Conservation (phyloP, 257 asterid species). For the Phtheirospermum japonicum region DNA sequence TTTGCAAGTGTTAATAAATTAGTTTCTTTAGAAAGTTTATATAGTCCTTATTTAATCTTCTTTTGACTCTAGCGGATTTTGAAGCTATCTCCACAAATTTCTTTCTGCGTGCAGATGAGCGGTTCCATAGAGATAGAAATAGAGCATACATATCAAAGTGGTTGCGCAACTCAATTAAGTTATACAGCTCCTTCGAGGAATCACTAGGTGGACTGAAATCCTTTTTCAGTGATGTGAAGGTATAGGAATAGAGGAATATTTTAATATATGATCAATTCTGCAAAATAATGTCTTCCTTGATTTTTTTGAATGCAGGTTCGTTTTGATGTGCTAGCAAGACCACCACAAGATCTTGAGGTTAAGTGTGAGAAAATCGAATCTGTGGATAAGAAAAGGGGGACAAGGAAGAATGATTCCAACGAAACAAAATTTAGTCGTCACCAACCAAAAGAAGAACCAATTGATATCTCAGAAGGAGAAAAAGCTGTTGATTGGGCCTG, state of each 20-base stretch:
- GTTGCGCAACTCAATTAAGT: conserved; percentile 83
- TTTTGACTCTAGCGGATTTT: conserved; percentile 12
- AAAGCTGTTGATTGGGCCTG: conserved; percentile 33
- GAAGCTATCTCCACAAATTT: conserved; percentile 10
- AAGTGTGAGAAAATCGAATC: conserved; percentile 38
- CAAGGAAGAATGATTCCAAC: conserved; percentile 35
- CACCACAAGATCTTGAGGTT: conserved; percentile 37
- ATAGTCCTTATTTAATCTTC: conserved; percentile 1
- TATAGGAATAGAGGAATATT: conserved; percentile 24
- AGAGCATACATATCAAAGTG: conserved; percentile 82
- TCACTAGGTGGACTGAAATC: conserved; percentile 65
- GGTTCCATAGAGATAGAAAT: conserved; percentile 75
- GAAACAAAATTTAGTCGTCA: conserved; percentile 31
- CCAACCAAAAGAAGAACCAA: conserved; percentile 33
- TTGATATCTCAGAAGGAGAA: conserved; percentile 31
- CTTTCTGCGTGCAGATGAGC: conserved; percentile 68
- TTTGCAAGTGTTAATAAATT: neutral
- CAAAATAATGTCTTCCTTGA: conserved; percentile 14
- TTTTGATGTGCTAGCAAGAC: conserved; percentile 34
- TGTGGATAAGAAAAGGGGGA: conserved; percentile 30
- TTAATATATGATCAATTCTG: conserved; percentile 17
- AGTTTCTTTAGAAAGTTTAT: conserved; percentile 15
- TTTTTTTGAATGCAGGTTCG: conserved; percentile 50
- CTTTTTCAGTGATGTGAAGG: conserved; percentile 80
- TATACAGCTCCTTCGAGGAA: conserved; percentile 58